phyloP scores from a whole-genome alignment of 768 basidiomycete species.

The Pisolithus albus region DNA sequence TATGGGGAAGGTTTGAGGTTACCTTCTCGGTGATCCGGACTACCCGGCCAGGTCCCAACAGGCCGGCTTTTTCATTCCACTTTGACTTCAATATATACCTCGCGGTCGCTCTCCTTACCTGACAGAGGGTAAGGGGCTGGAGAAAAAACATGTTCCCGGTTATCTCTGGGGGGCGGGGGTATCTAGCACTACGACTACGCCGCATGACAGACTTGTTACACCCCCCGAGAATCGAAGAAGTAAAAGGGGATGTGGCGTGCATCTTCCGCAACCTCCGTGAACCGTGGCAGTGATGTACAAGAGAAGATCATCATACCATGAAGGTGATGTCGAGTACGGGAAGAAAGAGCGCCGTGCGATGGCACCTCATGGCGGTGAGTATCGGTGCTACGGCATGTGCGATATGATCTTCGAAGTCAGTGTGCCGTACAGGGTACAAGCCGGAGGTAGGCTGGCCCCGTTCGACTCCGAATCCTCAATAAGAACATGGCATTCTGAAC shows the following conservation, averaged over 20 bases:
- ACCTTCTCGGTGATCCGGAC: background rate
- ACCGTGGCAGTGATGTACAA: background rate
- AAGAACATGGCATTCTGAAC: too few relatives aligned
- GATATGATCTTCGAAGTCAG: too few relatives aligned
- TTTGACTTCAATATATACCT: conserved; percentile 1
- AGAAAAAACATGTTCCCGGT: background rate
- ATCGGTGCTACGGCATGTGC: too few relatives aligned
- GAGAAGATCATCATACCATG: background rate
- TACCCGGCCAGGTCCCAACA: background rate
- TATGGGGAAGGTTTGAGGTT: background rate
- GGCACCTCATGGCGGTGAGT: too few relatives aligned
- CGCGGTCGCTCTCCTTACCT: background rate
- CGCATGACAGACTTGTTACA: too few relatives aligned
- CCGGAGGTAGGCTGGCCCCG: too few relatives aligned
- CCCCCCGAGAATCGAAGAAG: background rate
- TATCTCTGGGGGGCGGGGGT: background rate
- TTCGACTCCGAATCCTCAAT: too few relatives aligned
- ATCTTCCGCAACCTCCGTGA: background rate
- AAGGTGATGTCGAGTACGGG: too few relatives aligned
- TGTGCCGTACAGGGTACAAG: too few relatives aligned
- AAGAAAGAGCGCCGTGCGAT: too few relatives aligned
- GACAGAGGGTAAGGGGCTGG: background rate
- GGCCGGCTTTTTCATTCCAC: background rate
- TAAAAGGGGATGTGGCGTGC: background rate
- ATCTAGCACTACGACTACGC: too few relatives aligned